phyloP scores from a whole-genome alignment of 2,329 filamentous ascomycete species.

The Beauveria pseudobassiana region DNA sequence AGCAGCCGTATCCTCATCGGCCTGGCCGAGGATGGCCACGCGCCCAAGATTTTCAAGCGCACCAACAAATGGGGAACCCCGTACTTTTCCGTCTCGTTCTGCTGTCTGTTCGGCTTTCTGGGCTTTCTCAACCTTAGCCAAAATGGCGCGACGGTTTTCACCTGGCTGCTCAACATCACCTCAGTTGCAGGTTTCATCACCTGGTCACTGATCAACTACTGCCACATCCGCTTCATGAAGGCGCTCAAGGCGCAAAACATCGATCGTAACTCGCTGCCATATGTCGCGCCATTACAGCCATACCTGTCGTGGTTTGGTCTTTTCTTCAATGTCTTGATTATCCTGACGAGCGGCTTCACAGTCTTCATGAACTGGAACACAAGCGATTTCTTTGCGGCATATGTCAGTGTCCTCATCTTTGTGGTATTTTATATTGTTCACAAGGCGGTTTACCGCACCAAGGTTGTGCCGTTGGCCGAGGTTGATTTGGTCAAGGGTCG shows the following conservation, averaged over 20 bases:
- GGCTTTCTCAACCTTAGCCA: conserved; percentile 60
- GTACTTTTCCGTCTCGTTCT: conserved; percentile 48
- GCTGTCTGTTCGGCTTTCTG: conserved; percentile 52
- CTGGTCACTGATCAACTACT: conserved; percentile 59
- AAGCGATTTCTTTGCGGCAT: conserved; percentile 55
- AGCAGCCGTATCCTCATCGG: conserved; percentile 61
- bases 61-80: conserved; percentile 58
- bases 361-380: conserved; percentile 58
- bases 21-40: conserved; percentile 56
- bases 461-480: conserved; percentile 28
- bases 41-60: conserved; percentile 49
- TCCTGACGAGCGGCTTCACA: conserved; percentile 62
- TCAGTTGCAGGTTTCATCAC: conserved; percentile 63
- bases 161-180: conserved; percentile 66
- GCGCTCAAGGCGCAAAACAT: conserved; percentile 50
- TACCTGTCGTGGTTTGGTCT: conserved; percentile 59
- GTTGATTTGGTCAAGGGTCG: conserved; percentile 27
- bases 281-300: conserved; percentile 54
- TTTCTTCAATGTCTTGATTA: conserved; percentile 56
- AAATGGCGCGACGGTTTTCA: conserved; percentile 54
- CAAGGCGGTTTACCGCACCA: conserved; percentile 42
- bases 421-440: conserved; percentile 51
- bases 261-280: conserved; percentile 50
- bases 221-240: conserved; percentile 59
- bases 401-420: conserved; percentile 59